These are phyloP conservation scores for Suillus cothurnatus DNA, from an alignment of 768 basidiomycete genomes.

Conservation along the genomic window DNA sequence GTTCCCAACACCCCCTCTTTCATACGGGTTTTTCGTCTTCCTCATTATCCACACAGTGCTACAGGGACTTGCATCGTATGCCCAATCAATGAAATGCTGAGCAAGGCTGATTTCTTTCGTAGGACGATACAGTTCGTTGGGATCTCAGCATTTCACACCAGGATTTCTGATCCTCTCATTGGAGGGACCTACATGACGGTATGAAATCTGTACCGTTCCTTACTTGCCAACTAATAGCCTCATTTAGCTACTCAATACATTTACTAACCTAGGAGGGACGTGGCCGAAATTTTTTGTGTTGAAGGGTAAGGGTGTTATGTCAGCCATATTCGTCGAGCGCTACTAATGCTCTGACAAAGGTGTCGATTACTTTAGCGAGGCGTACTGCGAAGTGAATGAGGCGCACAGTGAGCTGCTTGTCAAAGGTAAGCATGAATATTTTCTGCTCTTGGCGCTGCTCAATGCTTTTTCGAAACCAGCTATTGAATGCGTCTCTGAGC, in stretches of 20 bases:
- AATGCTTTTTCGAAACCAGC: slow-evolving; percentile 42
- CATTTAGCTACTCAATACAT: slow-evolving; percentile 86
- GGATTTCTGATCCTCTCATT: slow-evolving; percentile 93
- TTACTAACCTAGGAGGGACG: slow-evolving; percentile 95
- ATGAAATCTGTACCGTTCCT: slow-evolving; percentile 27
- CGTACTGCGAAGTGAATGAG: slow-evolving; percentile 76
- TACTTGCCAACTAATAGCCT: slow-evolving; percentile 9
- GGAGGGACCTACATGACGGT: slow-evolving; percentile 99
- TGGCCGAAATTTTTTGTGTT: slow-evolving; percentile 97
- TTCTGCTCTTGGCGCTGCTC: slow-evolving; percentile 13
- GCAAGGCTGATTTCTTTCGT: slow-evolving; percentile 11
- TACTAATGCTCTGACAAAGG: slow-evolving; percentile 43
- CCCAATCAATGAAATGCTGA: slow-evolving; percentile 8
- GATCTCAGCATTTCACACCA: slow-evolving; percentile 98
- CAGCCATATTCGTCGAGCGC: not conserved
- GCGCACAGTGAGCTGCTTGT: slow-evolving; percentile 51
- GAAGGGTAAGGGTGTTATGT: slow-evolving; percentile 56
- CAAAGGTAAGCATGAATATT: slow-evolving; percentile 46
- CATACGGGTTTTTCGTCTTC: slow-evolving; percentile 75
- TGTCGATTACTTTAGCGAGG: slow-evolving; percentile 86
- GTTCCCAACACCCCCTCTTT: slow-evolving; percentile 81
- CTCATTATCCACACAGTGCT: slow-evolving; percentile 82
- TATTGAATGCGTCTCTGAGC: slow-evolving; percentile 89
- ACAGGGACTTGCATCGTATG: slow-evolving; percentile 84
- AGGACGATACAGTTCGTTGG: slow-evolving; percentile 99